A percentile compares a stretch with the other conserved stretches of the same genome.
Conservation (phyloP, 495 filamentous ascomycete genomes). For the Coniosporium apollinis region DNA sequence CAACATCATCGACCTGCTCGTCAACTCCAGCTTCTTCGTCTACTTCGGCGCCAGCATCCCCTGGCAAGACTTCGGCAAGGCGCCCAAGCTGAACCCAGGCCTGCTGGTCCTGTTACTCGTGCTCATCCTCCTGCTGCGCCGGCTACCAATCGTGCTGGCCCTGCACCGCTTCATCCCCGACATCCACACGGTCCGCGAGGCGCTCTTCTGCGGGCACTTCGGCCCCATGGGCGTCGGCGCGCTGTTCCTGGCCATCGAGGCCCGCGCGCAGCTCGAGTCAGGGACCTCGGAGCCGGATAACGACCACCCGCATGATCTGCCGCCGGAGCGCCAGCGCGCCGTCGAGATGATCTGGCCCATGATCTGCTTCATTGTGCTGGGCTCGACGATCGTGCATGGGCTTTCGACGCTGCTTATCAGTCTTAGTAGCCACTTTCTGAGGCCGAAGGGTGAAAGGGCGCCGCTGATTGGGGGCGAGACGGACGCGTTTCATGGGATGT, state of each 20-base stretch:
- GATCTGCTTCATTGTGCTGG: conserved; percentile 31
- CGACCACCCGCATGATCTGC: conserved; percentile 21
- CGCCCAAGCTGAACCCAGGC: conserved; percentile 21
- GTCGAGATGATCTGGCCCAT: conserved; percentile 32
- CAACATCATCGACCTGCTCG: conserved; percentile 29
- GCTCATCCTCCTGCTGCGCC: conserved; percentile 28
- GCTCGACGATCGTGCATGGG: conserved; percentile 32
- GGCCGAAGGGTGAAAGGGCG: conserved; percentile 24
- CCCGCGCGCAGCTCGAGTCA: conserved; percentile 28
- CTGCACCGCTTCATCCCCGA: conserved; percentile 28
- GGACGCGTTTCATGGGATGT: conserved; percentile 28
- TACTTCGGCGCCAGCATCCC: conserved; percentile 34
- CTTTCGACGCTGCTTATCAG: conserved; percentile 27
- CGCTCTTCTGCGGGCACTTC: conserved; percentile 35
- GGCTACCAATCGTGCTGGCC: conserved; percentile 29
- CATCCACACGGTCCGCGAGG: conserved; percentile 29
- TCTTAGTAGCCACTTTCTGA: conserved; percentile 24
- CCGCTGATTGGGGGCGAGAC: conserved; percentile 25
- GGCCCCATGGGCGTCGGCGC: conserved; percentile 36
- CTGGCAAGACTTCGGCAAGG: conserved; percentile 25
- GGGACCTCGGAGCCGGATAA: conserved; percentile 20
- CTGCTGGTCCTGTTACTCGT: conserved; percentile 25
- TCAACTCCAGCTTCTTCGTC: conserved; percentile 33
- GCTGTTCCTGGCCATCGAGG: conserved; percentile 35
- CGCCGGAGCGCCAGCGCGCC: conserved; percentile 11